phyloP scores from a whole-genome alignment of 768 basidiomycete genomes.

The Lentinula guzmanii region DNA sequence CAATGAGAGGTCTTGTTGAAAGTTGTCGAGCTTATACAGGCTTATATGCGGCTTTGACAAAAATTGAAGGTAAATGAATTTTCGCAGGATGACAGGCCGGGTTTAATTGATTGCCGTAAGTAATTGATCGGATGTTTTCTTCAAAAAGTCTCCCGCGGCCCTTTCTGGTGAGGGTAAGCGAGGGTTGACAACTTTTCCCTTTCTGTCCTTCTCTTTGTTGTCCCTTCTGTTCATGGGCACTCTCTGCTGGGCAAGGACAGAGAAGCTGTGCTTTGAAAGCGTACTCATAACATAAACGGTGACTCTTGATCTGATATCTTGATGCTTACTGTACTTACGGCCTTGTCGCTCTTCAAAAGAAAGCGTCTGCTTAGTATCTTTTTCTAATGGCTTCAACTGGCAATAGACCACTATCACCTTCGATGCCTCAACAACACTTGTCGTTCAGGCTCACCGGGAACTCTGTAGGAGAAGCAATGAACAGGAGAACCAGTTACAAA shows the following conservation, averaged over 20 bases:
- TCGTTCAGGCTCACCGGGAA: background rate
- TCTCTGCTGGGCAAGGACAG: background rate
- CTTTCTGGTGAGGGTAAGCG: background rate
- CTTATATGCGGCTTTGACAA: too few species aligned
- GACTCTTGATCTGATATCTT: background rate
- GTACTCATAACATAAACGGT: background rate
- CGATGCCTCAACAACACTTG: background rate
- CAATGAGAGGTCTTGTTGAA: too few species aligned
- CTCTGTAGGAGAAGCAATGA: background rate
- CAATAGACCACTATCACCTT: background rate
- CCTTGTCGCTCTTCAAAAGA: background rate
- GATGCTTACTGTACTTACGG: slow-evolving; percentile 1
- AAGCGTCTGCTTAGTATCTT: background rate
- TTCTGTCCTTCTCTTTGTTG: background rate
- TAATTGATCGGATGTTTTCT: background rate
- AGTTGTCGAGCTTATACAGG: too few species aligned
- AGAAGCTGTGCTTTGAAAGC: background rate
- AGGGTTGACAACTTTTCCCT: background rate
- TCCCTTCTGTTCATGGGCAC: background rate
- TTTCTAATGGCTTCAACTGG: background rate
- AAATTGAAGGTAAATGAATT: background rate
- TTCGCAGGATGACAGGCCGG: background rate
- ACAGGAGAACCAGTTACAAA: background rate
- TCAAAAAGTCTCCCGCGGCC: background rate
- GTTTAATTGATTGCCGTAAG: background rate